Evolutionary conservation across 1,284 basidiomycete genomes (phyloP).

Genomic region (Bjerkandera adusta): DNA sequence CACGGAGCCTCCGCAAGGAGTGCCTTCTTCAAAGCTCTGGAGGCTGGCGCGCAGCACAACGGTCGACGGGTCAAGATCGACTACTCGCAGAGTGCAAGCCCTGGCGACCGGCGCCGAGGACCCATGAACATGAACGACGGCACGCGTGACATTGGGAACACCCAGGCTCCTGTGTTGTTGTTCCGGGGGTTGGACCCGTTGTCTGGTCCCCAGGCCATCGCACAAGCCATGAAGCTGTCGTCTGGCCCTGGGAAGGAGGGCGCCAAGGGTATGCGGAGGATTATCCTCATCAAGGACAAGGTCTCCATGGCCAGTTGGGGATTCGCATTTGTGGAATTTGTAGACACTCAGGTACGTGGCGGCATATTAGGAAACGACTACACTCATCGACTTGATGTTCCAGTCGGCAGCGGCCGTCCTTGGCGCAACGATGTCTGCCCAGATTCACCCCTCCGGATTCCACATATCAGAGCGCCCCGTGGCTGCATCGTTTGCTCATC

Average conservation of each 20-base stretch:
- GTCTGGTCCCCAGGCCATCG: conserved; percentile 83
- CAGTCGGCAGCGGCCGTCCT: conserved; percentile 74
- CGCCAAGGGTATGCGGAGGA: conserved; percentile 80
- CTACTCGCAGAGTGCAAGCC: conserved; percentile 78
- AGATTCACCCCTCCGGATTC: conserved; percentile 85
- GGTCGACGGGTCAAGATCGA: conserved; percentile 88
- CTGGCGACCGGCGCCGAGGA: conserved; percentile 59
- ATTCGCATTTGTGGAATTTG: conserved; percentile 89
- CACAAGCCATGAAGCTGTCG: conserved; percentile 71
- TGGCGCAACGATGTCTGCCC: conserved; percentile 77
- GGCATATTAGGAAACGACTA: background rate
- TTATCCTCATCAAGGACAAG: conserved; percentile 86
- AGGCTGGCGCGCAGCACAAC: conserved; percentile 59
- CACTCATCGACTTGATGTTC: conserved; percentile 16
- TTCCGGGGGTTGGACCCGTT: conserved; percentile 85
- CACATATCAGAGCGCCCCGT: conserved; percentile 83
- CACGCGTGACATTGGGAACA: conserved; percentile 88
- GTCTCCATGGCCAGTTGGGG: conserved; percentile 83
- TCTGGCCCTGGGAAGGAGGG: conserved; percentile 67
- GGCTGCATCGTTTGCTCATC: conserved; percentile 86
- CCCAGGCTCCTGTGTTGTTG: conserved; percentile 76
- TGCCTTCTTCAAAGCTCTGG: conserved; percentile 67
- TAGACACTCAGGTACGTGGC: conserved; percentile 69
- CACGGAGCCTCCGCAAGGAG: conserved; percentile 71
- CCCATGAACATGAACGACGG: conserved; percentile 81